These are phyloP conservation scores for Penicillium sp. DNA, from an alignment of 2,329 filamentous ascomycete species.

Conservation along the genomic window DNA sequence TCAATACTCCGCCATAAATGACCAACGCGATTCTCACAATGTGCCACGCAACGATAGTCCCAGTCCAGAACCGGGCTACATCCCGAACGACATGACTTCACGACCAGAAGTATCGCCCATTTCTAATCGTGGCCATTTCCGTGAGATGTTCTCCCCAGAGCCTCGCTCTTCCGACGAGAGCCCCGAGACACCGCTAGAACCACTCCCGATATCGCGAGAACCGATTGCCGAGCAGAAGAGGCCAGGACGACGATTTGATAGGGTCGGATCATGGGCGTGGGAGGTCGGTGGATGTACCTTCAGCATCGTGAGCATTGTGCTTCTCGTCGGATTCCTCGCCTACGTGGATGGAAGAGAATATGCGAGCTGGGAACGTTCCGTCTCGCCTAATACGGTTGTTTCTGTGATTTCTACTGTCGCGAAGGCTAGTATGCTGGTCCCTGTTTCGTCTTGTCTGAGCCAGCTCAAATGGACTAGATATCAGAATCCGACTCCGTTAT, in stretches of 20 bases:
- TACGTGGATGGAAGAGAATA: neutral
- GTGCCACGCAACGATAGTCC: neutral
- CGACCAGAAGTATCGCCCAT: neutral
- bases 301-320: neutral
- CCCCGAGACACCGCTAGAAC: neutral
- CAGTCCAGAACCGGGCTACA: neutral
- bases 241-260: neutral
- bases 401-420: neutral
- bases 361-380: neutral
- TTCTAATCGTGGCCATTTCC: neutral
- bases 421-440: neutral
- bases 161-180: neutral
- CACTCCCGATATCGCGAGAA: neutral
- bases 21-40: neutral
- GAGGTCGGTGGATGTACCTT: neutral
- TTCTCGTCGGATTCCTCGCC: neutral
- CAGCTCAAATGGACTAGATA: neutral
- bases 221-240: neutral
- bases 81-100: neutral
- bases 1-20: neutral
- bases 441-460: constrained; percentile 1
- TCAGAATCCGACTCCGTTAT: neutral
- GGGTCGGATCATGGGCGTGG: neutral
- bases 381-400: constrained; percentile 1
- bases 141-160: neutral